Base-by-base conservation (phyloP, 768 basidiomycete species). In the Boletus tylopilopsis region DNA sequence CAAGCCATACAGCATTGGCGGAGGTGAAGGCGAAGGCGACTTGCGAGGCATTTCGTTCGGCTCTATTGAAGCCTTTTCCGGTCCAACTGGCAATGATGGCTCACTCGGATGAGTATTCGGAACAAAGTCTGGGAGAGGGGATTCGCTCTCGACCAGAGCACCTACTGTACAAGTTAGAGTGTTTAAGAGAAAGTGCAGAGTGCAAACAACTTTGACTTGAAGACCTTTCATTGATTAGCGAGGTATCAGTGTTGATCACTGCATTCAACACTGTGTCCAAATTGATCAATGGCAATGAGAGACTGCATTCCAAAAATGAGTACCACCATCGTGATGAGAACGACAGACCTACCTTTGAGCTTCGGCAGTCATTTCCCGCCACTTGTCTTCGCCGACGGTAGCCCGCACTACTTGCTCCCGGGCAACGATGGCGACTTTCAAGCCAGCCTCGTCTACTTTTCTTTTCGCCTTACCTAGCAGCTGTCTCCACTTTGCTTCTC, bases 71-170 rank as follows among this genome's bases (percentile, higher is more conserved):
- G 38, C 60, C 55, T 49, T 45, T 25, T 50, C 43, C 27, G 40
- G 47, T 9, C 36, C 30, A 13, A 47, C 44, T 32, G 72, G 65
- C 8, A 73, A 50, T 5, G 78, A 75, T 0, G 76, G 75, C 52
- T 84, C 82, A 18, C 75, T 71, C 3, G 75, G 70, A 52, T 74
- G 72, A 0, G 80, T 76, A 50, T 82, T 84, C 5, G 77, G 77
- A 11, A 82, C 67, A 32, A 72, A 68, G 38, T 77, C 72, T 1
- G 80, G 80, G 0, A 79, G 66, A 9, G 73, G 62, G 4, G 77
- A 75, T 16, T 56, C 56, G 39, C 51, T 49, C 25, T 52, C 56
- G 21, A 42, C 30, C 19, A n/a, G 15, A 21, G 25, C 25, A 42
- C 45, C 56, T 58, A 30, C 19, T n/a, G 21, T 10, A 5, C 13